Base-by-base conservation (phyloP, 2,329 filamentous ascomycete species). In the Neonectria faginata region DNA sequence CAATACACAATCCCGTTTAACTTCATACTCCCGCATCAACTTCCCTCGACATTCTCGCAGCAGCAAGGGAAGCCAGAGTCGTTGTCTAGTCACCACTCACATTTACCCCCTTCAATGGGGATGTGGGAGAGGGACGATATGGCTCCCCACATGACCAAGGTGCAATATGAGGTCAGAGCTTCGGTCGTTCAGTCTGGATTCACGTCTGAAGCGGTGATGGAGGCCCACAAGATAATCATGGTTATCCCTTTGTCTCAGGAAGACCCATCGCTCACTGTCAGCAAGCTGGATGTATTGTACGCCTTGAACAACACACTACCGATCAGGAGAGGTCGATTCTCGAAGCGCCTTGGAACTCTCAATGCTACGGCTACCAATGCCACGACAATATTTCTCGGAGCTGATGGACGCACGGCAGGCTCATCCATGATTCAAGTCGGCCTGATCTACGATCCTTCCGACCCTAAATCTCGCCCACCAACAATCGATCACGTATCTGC, bases 51-150 rank as follows among this genome's bases (percentile, higher is more conserved):
- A 33, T 33, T 31, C 1, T 22, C n/a, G 14, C 18, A 10, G 9
- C 48, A 51, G 12, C 16, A 10, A 1, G 18, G 16, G 29, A 51
- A 11, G n/a, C 20, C 48, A 14, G 27, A 22, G n/a, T 36, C n/a
- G 5, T 20, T 51, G 18, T 33, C 10, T 14, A 12, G 31, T 33
- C 29, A 51, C n/a, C 25, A 60, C 39, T 18, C 33, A 39, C 48
- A 14, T 36, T 36, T 73, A 3, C 70, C 70, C 10, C 61, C 70
- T 1, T 67, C 59, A 0, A 50, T 71, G 5, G 63, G 70, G 1
- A 58, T 61, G 8, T 72, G 70, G 70, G 70, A 73, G 5, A 73
- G 71, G 1, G 57, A 70, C 1, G 70, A 73, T 3, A 60, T 72
- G 52, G 58, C 70, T 2, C 68, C 70, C 0, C 44, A 66, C 0